Evolutionary conservation across 257 asterid species (phyloP), one percentile per base, ranked within the genome.

Genomic region (Penstemon newberryi): DNA sequence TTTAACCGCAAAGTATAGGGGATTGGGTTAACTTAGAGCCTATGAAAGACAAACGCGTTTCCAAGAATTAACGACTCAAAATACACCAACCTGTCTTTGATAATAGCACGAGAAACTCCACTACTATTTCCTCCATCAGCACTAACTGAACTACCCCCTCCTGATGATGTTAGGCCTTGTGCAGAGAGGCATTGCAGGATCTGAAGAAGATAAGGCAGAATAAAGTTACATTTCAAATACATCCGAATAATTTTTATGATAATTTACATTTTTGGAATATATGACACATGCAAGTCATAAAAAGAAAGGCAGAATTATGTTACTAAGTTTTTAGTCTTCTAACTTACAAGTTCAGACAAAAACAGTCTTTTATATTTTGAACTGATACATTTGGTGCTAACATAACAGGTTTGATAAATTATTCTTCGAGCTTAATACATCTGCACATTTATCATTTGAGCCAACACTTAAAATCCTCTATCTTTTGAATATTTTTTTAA

Each of bases 71-170:
- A 66, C 55, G 75, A 67, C 70, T 65, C 67, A 47, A 67, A 72
- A 44, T 19, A 56, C 44, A 89, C 99, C 93, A 41, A 91, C 99
- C 93, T 86, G 80, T 94, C 99, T 77, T 94, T 91, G 57, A 94
- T 86, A 45, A 87, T 70, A 56, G 96, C 83, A 79, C 98, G 83
- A 65, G 99, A 94, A 68, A 79, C 98, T 68, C 99, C 99, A 72
- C 98, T 94, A 74, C 98, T 91, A 56, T 78, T 86, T 81, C 89
- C 90, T 71, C 97, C 98, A 79, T 94, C 99, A 52, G 78, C 89
- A 56, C 89, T 74, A 64, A 72, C 86, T 41, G 82, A 69, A 80
- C 89, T 84, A 49, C 99, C 89, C 61, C 97, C 96, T 60, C 96
- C 96, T 39, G 99, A 93, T 72, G 99, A 89, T 12, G 97, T 80